Conservation (phyloP, 257 asterid genomes). For the Solanum sparsipilum region DNA sequence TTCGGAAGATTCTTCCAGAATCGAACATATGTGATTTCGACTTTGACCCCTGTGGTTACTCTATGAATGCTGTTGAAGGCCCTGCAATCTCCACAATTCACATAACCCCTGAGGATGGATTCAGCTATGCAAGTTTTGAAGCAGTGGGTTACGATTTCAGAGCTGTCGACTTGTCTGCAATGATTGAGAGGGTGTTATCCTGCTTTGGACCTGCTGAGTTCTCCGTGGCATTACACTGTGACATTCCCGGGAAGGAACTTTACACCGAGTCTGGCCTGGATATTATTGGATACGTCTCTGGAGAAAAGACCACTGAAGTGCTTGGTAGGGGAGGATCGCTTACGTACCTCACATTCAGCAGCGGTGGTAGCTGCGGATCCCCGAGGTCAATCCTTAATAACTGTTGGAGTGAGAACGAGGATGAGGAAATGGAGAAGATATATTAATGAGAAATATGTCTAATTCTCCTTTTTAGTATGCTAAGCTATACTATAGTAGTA, state of each 20-base stretch:
- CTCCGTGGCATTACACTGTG: constrained; percentile 53
- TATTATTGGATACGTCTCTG: constrained; percentile 34
- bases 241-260: constrained; percentile 25
- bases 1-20: constrained; percentile 53
- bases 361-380: constrained; percentile 41
- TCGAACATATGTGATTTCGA: constrained; percentile 69
- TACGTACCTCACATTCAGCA: constrained; percentile 32
- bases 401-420: constrained; percentile 21
- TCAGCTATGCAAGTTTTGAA: constrained; percentile 86
- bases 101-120: constrained; percentile 75
- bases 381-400: constrained; percentile 49
- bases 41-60: constrained; percentile 82
- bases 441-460: neutral
- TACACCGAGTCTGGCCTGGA: constrained; percentile 16
- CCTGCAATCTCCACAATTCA: constrained; percentile 60
- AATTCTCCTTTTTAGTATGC: neutral
- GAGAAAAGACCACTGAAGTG: constrained; percentile 37
- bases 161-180: constrained; percentile 16
- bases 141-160: constrained; percentile 62
- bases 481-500: neutral
- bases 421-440: neutral
- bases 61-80: constrained; percentile 70
- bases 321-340: constrained; percentile 45
- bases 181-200: constrained; percentile 57
- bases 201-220: constrained; percentile 66